Evolutionary conservation across 371 early-diverging fungal genomes (phyloP).

Genomic region (Caulochytrium protostelioides): DNA sequence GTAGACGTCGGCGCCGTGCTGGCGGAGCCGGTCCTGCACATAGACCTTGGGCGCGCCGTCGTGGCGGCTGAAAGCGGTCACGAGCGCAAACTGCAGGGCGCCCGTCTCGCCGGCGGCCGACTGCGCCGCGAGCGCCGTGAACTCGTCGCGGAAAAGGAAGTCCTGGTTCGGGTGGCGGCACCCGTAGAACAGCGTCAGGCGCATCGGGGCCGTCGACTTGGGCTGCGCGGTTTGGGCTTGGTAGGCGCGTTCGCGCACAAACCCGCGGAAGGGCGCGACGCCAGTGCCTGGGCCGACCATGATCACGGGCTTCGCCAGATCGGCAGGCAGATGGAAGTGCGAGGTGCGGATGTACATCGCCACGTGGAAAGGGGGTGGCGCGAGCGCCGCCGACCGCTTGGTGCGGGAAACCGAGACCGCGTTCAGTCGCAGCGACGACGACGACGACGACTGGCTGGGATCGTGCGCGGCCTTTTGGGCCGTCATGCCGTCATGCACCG

Average conservation of each 20-base stretch:
- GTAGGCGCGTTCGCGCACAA: conserved; percentile 65
- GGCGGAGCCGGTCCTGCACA: conserved; percentile 56
- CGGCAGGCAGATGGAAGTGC: conserved; percentile 64
- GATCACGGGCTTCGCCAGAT: conserved; percentile 57
- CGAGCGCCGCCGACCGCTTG: not conserved
- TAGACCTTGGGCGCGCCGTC: conserved; percentile 50
- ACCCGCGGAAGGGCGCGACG: conserved; percentile 90
- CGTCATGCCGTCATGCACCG: conserved; percentile 11
- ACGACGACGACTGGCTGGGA: not conserved
- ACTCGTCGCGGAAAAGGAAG: conserved; percentile 71
- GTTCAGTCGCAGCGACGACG: not conserved
- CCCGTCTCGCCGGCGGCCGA: conserved; percentile 3
- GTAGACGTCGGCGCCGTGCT: conserved; percentile 45
- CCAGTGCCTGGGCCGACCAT: conserved; percentile 97
- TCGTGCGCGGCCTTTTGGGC: not conserved
- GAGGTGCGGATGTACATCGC: conserved; percentile 74
- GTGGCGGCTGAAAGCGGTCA: conserved; percentile 69
- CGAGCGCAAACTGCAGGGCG: conserved; percentile 10
- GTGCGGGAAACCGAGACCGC: not conserved
- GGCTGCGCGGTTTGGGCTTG: conserved; percentile 5
- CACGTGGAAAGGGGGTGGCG: conserved; percentile 17
- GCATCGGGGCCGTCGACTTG: conserved; percentile 25
- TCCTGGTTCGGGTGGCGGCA: conserved; percentile 59
- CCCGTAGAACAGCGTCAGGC: conserved; percentile 79
- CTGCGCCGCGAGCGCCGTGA: conserved; percentile 6